Conservation (phyloP, 345 rosid genomes). For the Tarenaya hassleriana region DNA sequence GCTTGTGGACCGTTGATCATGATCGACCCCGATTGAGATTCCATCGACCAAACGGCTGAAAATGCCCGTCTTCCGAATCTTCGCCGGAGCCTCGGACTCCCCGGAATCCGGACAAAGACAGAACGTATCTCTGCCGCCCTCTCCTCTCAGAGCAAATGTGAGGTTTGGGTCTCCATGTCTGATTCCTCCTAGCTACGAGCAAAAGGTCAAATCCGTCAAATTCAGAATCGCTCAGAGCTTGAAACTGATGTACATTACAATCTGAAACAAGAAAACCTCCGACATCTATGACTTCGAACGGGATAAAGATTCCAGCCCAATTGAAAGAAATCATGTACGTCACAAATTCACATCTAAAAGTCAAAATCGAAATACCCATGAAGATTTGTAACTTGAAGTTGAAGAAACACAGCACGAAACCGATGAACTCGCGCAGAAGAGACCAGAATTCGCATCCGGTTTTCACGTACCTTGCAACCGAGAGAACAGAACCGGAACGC, state of each 20-base stretch:
- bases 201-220: background rate
- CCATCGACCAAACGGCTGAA: too few relatives aligned
- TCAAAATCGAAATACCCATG: too few relatives aligned
- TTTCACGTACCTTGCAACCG: constrained; percentile 47
- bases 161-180: constrained; percentile 49
- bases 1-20: constrained; percentile 23
- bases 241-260: too few relatives aligned
- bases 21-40: constrained; percentile 11
- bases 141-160: constrained; percentile 37
- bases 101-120: constrained; percentile 47
- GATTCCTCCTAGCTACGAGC: constrained; percentile 47
- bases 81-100: constrained; percentile 49
- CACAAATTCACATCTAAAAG: too few relatives aligned
- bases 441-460: too few relatives aligned
- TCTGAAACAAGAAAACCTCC: too few relatives aligned
- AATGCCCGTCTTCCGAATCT: constrained; percentile 35
- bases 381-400: background rate
- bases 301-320: too few relatives aligned
- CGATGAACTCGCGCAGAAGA: too few relatives aligned
- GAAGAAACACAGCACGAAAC: too few relatives aligned
- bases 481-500: constrained; percentile 70
- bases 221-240: background rate
- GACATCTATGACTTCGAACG: too few relatives aligned
- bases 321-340: too few relatives aligned
- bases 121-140: constrained; percentile 31